Conservation (phyloP, 2,329 filamentous ascomycete species). For the Juglanconis oblonga region DNA sequence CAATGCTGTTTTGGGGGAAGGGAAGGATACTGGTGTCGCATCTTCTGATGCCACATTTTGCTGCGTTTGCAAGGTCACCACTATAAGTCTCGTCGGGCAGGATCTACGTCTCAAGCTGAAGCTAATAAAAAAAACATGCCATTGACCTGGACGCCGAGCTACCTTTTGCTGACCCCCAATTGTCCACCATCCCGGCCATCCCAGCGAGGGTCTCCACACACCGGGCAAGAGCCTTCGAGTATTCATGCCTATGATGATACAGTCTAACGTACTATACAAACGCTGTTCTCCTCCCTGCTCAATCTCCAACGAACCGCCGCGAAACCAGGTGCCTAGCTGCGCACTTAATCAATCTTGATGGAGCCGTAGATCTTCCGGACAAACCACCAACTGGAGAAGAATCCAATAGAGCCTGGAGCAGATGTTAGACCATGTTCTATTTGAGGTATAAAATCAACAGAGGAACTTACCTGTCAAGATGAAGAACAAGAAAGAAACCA, state of each 20-base stretch:
- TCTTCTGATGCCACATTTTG: not conserved
- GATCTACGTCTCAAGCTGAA: not conserved
- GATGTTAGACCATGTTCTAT: constrained; percentile 13
- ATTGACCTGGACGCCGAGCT: constrained; percentile 9
- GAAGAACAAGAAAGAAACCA: constrained; percentile 89
- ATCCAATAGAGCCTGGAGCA: constrained; percentile 82
- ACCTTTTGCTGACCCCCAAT: not conserved
- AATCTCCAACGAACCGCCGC: not conserved
- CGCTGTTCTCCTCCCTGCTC: not conserved
- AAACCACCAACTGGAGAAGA: constrained; percentile 92
- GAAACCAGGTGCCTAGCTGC: not conserved
- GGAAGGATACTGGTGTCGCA: not conserved
- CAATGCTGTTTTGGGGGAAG: not conserved
- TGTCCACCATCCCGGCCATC: not conserved
- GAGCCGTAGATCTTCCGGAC: constrained; percentile 90
- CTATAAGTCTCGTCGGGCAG: not conserved
- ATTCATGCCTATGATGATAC: constrained; percentile 11
- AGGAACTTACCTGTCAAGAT: constrained; percentile 79
- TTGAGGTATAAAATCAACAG: constrained; percentile 13
- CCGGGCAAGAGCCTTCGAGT: not conserved
- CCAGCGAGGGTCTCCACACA: not conserved
- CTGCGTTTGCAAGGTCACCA: not conserved
- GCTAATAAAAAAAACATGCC: not conserved
- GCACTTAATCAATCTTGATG: constrained; percentile 87
- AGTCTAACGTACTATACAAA: constrained; percentile 20